A percentile compares a stretch with the other conserved stretches of the same genome.
Evolutionary conservation across 2,329 filamentous ascomycete species (phyloP).

Genomic region (Hypomyces perniciosus): DNA sequence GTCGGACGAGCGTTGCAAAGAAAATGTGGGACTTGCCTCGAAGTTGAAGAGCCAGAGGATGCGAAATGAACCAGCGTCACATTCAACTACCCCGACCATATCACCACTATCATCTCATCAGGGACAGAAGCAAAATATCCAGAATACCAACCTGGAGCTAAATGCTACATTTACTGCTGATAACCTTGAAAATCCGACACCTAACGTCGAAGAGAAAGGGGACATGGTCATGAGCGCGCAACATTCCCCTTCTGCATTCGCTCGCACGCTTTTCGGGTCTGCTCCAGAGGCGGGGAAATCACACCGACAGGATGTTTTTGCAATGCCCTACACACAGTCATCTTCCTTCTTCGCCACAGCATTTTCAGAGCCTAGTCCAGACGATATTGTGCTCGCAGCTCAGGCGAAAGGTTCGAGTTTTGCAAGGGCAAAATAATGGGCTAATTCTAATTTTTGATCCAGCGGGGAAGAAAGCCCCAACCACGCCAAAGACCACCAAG

Average conservation of each 20-base stretch:
- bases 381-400: constrained; percentile 81
- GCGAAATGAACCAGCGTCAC: background rate
- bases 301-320: constrained; percentile 28
- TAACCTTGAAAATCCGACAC: background rate
- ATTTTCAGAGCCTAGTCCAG: constrained; percentile 83
- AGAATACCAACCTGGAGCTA: background rate
- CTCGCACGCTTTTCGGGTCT: constrained; percentile 45
- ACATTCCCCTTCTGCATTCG: constrained; percentile 49
- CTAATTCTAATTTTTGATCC: constrained; percentile 46
- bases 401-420: constrained; percentile 80
- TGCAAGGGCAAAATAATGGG: constrained; percentile 43
- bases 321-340: constrained; percentile 46
- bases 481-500: constrained; percentile 21
- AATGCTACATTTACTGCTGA: background rate
- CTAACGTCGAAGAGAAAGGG: constrained; percentile 3
- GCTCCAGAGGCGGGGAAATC: constrained; percentile 24
- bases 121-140: background rate
- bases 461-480: constrained; percentile 49
- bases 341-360: constrained; percentile 49
- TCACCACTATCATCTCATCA: background rate
- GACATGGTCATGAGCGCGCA: constrained; percentile 16
- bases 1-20: constrained; percentile 22
- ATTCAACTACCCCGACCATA: background rate
- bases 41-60: background rate
- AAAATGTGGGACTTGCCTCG: constrained; percentile 18